phyloP scores from a whole-genome alignment of 371 early-diverging fungal genomes.

The Mortierella sp. region DNA sequence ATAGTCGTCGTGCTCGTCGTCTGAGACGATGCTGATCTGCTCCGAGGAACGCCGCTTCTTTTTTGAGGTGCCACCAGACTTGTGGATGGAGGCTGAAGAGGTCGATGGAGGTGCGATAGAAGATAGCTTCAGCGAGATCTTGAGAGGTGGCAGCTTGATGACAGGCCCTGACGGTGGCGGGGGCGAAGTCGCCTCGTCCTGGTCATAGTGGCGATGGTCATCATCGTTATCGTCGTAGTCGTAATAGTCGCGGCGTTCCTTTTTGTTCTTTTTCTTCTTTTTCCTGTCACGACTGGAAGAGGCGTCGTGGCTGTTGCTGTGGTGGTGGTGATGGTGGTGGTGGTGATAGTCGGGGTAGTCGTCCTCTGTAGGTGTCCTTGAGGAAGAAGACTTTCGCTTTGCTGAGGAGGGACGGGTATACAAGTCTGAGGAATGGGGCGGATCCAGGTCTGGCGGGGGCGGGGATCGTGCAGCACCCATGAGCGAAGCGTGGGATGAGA shows the following conservation, averaged over 20 bases:
- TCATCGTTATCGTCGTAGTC: neutral
- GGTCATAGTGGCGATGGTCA: neutral
- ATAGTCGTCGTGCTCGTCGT: slow-evolving; percentile 17
- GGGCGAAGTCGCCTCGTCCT: neutral
- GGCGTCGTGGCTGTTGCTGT: neutral
- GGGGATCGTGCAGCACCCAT: slow-evolving; percentile 55
- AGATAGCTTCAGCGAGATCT: slow-evolving; percentile 51
- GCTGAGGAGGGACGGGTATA: slow-evolving; percentile 29
- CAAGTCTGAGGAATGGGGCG: slow-evolving; percentile 15
- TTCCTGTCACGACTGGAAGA: slow-evolving; percentile 15
- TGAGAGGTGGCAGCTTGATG: slow-evolving; percentile 46
- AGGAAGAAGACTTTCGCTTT: slow-evolving; percentile 39
- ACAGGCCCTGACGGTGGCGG: slow-evolving; percentile 17
- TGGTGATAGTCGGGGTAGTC: neutral
- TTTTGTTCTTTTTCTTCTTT: slow-evolving; percentile 37
- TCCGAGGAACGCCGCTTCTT: slow-evolving; percentile 42
- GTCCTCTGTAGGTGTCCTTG: slow-evolving; percentile 9
- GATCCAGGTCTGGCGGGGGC: slow-evolving; percentile 44
- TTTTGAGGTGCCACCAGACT: slow-evolving; percentile 15
- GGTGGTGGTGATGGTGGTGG: no score
- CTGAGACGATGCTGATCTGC: slow-evolving; percentile 29
- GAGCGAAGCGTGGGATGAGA: slow-evolving; percentile 12
- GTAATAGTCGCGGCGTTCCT: slow-evolving; percentile 27
- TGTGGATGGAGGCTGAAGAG: slow-evolving; percentile 11
- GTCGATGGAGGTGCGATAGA: slow-evolving; percentile 22